Conservation (phyloP, 805 yeast species). For the Candida germanica region DNA sequence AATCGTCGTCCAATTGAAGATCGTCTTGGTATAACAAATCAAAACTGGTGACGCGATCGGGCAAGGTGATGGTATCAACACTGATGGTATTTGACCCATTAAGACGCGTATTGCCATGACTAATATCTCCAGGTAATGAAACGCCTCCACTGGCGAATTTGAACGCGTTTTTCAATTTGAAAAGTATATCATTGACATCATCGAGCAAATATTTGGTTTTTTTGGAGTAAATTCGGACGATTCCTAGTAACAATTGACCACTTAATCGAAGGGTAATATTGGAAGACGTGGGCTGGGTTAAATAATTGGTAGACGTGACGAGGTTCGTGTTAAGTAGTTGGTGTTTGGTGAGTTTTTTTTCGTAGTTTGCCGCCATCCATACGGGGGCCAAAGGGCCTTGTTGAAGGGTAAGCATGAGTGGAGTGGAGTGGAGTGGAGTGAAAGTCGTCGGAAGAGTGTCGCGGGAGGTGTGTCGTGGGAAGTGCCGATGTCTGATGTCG, state of each 20-base stretch:
- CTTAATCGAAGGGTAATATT: slow-evolving; percentile 77
- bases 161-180: slow-evolving; percentile 69
- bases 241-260: slow-evolving; percentile 83
- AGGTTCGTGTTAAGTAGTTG: slow-evolving; percentile 74
- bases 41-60: slow-evolving; percentile 75
- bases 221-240: slow-evolving; percentile 80
- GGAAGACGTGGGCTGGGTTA: slow-evolving; percentile 45
- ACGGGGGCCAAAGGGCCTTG: slow-evolving; percentile 84
- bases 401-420: slow-evolving; percentile 3
- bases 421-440: no score
- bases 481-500: no score
- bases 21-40: slow-evolving; percentile 72
- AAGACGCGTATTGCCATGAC: slow-evolving; percentile 37
- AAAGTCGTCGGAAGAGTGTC: no score
- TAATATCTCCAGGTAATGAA: slow-evolving; percentile 15
- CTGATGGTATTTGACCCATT: slow-evolving; percentile 62
- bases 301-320: slow-evolving; percentile 41
- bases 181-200: slow-evolving; percentile 75
- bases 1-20: slow-evolving; percentile 31
- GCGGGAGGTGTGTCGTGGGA: no score
- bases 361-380: slow-evolving; percentile 91
- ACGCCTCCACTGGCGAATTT: slow-evolving; percentile 34
- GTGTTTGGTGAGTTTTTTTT: slow-evolving; percentile 67
- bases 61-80: slow-evolving; percentile 57
- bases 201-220: slow-evolving; percentile 80